phyloP scores from a whole-genome alignment of 2,329 filamentous ascomycete genomes.

The Coniochaeta pulveracea region DNA sequence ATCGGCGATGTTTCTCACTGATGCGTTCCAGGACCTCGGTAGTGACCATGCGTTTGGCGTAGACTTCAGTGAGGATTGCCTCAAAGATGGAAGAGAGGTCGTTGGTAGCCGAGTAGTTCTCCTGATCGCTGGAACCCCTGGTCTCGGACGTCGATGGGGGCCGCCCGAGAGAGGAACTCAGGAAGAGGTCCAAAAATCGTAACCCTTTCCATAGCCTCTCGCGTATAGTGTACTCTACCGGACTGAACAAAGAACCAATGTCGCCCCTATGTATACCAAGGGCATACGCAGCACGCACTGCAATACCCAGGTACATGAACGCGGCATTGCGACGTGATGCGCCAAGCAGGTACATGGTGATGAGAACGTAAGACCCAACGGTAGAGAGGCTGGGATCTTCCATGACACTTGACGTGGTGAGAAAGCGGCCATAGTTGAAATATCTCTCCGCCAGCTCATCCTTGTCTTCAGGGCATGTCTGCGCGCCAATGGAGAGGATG shows the following conservation, averaged over 20 bases:
- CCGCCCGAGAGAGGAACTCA: slow-evolving; percentile 20
- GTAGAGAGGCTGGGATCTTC: slow-evolving; percentile 22
- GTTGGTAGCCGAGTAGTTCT: slow-evolving; percentile 15
- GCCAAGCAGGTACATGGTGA: slow-evolving; percentile 24
- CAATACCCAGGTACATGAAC: slow-evolving; percentile 25
- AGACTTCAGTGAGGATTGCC: slow-evolving; percentile 21
- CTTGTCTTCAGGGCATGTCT: slow-evolving; percentile 18
- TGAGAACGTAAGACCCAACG: slow-evolving; percentile 21
- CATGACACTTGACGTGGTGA: slow-evolving; percentile 20
- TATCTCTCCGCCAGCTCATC: slow-evolving; percentile 21
- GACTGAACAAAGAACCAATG: slow-evolving; percentile 15
- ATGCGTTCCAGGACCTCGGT: slow-evolving; percentile 16
- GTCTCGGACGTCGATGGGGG: slow-evolving; percentile 21
- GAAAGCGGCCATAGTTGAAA: slow-evolving; percentile 22
- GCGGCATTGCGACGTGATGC: slow-evolving; percentile 24
- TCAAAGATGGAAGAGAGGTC: slow-evolving; percentile 25
- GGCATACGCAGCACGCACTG: slow-evolving; percentile 23
- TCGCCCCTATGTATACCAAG: slow-evolving; percentile 20
- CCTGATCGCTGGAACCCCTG: slow-evolving; percentile 9
- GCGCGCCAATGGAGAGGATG: slow-evolving; percentile 19
- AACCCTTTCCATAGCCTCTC: slow-evolving; percentile 22
- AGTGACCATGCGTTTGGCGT: slow-evolving; percentile 18
- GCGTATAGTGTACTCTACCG: slow-evolving; percentile 13
- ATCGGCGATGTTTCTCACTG: slow-evolving; percentile 15
- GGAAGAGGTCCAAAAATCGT: slow-evolving; percentile 20